Percentiles rank a stretch among this genome's conserved stretches.
phyloP scores from a whole-genome alignment of 164 flowering plant species.

The Magnolia officinalis region DNA sequence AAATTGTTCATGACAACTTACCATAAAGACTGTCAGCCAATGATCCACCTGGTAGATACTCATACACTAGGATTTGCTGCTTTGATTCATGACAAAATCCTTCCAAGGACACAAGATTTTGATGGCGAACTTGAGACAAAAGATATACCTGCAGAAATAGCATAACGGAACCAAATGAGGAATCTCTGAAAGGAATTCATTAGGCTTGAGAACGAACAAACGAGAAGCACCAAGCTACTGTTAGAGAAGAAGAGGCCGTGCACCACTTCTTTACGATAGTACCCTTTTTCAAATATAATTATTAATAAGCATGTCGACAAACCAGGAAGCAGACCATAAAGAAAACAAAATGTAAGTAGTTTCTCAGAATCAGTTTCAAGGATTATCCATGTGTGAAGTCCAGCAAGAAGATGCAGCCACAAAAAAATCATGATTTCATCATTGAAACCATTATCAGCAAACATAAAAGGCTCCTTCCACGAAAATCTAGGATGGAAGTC shows the following conservation, averaged over 20 bases:
- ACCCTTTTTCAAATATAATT: too few relatives aligned
- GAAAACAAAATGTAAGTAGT: background rate
- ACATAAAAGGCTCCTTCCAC: background rate
- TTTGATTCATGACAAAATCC: slow-evolving; percentile 76
- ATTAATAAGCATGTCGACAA: background rate
- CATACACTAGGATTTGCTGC: slow-evolving; percentile 82
- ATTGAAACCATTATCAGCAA: background rate
- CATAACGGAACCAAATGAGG: background rate
- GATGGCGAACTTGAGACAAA: slow-evolving; percentile 73
- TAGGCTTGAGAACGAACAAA: background rate
- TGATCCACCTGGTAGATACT: slow-evolving; percentile 82
- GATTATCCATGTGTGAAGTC: background rate
- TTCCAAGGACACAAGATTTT: slow-evolving; percentile 74
- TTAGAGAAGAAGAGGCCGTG: too few relatives aligned
- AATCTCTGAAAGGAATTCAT: background rate
- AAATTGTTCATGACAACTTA: slow-evolving; percentile 19
- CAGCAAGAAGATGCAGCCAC: background rate
- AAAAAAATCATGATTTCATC: background rate
- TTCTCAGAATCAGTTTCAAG: background rate
- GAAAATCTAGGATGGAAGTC: background rate
- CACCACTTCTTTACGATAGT: too few relatives aligned
- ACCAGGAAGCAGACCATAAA: background rate
- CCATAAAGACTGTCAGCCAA: slow-evolving; percentile 81
- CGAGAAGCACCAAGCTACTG: too few relatives aligned
- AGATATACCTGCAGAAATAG: slow-evolving; percentile 49